These are phyloP conservation scores for Dictyophora rubrovolvata DNA, from an alignment of 768 basidiomycete genomes.

Conservation along the genomic window DNA sequence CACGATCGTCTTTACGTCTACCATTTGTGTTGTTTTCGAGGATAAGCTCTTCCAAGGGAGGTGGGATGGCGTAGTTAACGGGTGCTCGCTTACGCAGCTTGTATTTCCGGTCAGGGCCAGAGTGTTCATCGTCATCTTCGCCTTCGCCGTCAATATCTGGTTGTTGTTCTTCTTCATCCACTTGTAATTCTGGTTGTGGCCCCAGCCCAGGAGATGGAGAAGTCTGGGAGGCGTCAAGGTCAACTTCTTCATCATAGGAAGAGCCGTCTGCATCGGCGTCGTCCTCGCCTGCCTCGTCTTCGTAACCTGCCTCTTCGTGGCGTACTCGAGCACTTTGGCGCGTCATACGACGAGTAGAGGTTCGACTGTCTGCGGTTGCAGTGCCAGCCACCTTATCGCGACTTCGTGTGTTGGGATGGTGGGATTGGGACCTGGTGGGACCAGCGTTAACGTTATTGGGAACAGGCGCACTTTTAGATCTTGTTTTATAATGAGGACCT, in stretches of 20 bases:
- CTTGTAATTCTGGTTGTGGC: constrained; percentile 4
- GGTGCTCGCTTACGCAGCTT: constrained; percentile 50
- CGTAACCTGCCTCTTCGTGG: constrained; percentile 14
- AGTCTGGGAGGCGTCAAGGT: constrained; percentile 15
- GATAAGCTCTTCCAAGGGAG: constrained; percentile 61
- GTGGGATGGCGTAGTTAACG: constrained; percentile 76
- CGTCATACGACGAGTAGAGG: constrained; percentile 14
- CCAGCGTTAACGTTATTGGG: background rate
- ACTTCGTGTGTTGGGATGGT: constrained; percentile 14
- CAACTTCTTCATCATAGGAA: constrained; percentile 25
- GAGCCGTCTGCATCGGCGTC: constrained; percentile 32
- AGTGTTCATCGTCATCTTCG: constrained; percentile 25
- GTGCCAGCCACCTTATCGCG: constrained; percentile 17
- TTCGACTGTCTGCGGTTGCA: constrained; percentile 14
- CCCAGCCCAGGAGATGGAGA: constrained; percentile 9
- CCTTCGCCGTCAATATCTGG: constrained; percentile 31
- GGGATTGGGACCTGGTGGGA: constrained; percentile 13
- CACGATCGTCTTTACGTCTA: constrained; percentile 22
- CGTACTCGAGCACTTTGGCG: constrained; percentile 14
- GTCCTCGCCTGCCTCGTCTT: constrained; percentile 25
- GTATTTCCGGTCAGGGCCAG: constrained; percentile 52
- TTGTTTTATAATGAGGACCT: constrained; percentile 27
- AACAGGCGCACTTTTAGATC: constrained; percentile 22
- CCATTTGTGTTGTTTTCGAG: constrained; percentile 19
- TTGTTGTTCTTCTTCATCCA: constrained; percentile 6